Conservation (phyloP, 208 protist species). For the Porcisia hertigi region DNA sequence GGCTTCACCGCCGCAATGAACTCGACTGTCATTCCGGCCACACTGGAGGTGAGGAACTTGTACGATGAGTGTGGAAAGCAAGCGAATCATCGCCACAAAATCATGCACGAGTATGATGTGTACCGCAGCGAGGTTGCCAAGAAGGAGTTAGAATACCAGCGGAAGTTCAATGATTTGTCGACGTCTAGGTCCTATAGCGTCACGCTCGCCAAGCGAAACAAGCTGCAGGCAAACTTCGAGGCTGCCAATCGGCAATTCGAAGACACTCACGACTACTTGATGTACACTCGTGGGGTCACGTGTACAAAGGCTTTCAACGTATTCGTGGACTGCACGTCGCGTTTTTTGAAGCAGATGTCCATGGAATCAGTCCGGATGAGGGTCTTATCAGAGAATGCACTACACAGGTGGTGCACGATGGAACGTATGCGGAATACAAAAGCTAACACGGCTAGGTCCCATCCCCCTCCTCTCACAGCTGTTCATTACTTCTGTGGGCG, state of each 20-base stretch:
- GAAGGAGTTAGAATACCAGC: conserved; percentile 49
- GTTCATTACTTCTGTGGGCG: conserved; percentile 10
- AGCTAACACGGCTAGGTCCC: background rate
- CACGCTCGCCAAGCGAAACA: conserved; percentile 49
- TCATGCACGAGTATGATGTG: conserved; percentile 59
- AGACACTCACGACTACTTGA: conserved; percentile 39
- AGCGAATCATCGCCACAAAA: conserved; percentile 43
- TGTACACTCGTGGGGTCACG: conserved; percentile 25
- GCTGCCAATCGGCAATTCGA: conserved; percentile 48
- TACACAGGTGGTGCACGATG: conserved; percentile 10
- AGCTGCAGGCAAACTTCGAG: conserved; percentile 37
- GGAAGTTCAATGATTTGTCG: conserved; percentile 54
- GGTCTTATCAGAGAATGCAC: conserved; percentile 10
- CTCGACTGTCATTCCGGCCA: conserved; percentile 27
- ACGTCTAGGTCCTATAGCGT: conserved; percentile 47
- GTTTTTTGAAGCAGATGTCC: conserved; percentile 28
- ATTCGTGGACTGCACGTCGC: conserved; percentile 38
- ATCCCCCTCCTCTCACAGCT: background rate
- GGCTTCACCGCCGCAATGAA: conserved; percentile 44
- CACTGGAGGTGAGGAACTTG: conserved; percentile 34
- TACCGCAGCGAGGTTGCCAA: conserved; percentile 55
- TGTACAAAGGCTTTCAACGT: conserved; percentile 23
- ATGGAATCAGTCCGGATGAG: conserved; percentile 28
- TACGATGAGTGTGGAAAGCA: conserved; percentile 52
- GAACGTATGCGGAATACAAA: conserved; percentile 16